Conservation (phyloP, 768 basidiomycete species). For the Boletales sp. region DNA sequence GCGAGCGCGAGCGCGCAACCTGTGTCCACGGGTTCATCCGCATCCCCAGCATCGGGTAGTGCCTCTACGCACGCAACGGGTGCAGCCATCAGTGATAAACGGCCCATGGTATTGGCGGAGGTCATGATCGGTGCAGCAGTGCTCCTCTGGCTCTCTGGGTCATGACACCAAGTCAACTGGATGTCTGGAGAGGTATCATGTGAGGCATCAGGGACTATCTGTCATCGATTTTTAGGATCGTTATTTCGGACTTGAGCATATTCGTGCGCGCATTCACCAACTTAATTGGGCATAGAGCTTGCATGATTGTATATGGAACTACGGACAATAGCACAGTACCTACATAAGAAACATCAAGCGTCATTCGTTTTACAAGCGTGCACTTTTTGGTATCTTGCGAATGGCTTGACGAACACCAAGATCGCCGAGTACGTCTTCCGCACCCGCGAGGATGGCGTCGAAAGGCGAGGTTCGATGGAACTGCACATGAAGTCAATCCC, state of each 20-base stretch:
- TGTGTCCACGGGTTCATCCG: too few species aligned
- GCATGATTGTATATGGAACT: slow-evolving; percentile 6
- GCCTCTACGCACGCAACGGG: background rate
- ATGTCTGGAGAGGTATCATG: background rate
- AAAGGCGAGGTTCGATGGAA: slow-evolving; percentile 82
- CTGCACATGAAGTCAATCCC: slow-evolving; percentile 31
- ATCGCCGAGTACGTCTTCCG: slow-evolving; percentile 72
- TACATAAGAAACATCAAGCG: background rate
- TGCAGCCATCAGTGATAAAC: background rate
- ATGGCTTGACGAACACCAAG: slow-evolving; percentile 72
- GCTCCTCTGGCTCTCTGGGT: slow-evolving; percentile 5
- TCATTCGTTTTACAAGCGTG: slow-evolving; percentile 34
- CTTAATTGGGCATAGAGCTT: background rate
- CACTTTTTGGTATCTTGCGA: slow-evolving; percentile 60
- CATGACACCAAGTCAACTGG: slow-evolving; percentile 10
- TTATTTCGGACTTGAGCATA: slow-evolving; percentile 4
- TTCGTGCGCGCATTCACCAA: background rate
- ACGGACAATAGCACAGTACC: background rate
- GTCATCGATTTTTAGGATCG: slow-evolving; percentile 4
- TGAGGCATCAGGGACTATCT: slow-evolving; percentile 4
- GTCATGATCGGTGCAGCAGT: slow-evolving; percentile 2
- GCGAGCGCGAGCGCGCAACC: background rate
- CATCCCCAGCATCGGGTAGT: background rate
- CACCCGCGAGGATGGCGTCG: slow-evolving; percentile 80
- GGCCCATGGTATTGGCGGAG: background rate